Conservation (phyloP, 352 stramenopile species). For the Discostella stelligera region DNA sequence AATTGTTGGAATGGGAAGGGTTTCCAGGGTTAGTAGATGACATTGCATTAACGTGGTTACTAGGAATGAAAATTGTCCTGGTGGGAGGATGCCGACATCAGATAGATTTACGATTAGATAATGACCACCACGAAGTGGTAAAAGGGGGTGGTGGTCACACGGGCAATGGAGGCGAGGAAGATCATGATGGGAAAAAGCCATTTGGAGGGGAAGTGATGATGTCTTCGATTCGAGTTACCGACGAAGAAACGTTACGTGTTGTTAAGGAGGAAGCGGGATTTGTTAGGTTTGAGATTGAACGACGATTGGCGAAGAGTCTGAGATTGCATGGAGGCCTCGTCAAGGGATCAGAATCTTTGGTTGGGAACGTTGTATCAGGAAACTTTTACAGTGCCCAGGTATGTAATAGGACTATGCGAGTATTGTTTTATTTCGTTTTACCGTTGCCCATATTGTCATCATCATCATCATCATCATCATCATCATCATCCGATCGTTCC, state of each 20-base stretch:
- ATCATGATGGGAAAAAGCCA: slow-evolving; percentile 46
- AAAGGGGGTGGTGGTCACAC: slow-evolving; percentile 3
- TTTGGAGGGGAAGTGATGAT: slow-evolving; percentile 42
- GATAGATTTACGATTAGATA: slow-evolving; percentile 87
- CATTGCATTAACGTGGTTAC: slow-evolving; percentile 91
- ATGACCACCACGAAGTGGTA: slow-evolving; percentile 28
- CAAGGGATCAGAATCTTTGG: slow-evolving; percentile 45
- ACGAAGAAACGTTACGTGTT: slow-evolving; percentile 88
- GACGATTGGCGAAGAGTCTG: slow-evolving; percentile 63
- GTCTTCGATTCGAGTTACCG: slow-evolving; percentile 87
- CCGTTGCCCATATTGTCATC: not conserved
- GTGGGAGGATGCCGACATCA: slow-evolving; percentile 91
- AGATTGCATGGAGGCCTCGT: slow-evolving; percentile 56
- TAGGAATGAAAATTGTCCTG: slow-evolving; percentile 93
- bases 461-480: too few species aligned
- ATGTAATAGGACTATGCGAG: not conserved
- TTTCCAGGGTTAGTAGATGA: slow-evolving; percentile 91
- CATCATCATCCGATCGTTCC: not conserved
- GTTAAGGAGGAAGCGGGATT: slow-evolving; percentile 93
- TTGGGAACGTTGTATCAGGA: slow-evolving; percentile 90
- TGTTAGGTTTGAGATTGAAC: slow-evolving; percentile 85
- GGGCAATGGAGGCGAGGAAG: slow-evolving; percentile 56
- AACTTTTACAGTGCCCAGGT: slow-evolving; percentile 94
- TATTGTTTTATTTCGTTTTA: not conserved
- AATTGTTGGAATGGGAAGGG: slow-evolving; percentile 86